Base-by-base conservation (phyloP, 768 basidiomycete genomes). In the Sporobolomyces pararoseus region DNA sequence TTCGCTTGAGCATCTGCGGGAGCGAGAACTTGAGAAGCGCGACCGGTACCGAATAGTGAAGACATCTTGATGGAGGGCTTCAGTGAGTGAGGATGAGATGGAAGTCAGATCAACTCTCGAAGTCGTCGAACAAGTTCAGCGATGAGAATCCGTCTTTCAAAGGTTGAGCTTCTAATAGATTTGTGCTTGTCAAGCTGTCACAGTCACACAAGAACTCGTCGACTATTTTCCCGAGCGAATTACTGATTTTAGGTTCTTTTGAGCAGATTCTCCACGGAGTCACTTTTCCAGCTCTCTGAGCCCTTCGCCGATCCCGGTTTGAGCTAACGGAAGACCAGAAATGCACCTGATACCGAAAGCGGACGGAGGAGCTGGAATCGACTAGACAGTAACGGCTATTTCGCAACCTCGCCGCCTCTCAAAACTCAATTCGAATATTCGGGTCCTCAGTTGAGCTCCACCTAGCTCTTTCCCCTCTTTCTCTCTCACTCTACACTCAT, bases 11-110 rank as follows among this genome's bases (percentile, higher is more conserved):
- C 57, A 35, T 68, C 66, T 10, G 32, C 16, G 58, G 49, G 29
- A 49, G 54, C n/a, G 57, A 23, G 19, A n/a, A 34, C 10, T n/a
- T 6, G 5, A 29, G 59, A 13, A 25, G 52, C 16, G 52, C 68
- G 63, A 35, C 44, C 55, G 31, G 37, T 47, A 31, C 68, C 68
- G 34, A 70, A 70, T 27, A 70, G 49, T 16, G 63, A 60, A 17
- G 63, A 51, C 68, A 63, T 70, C 50, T 29, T 59, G 32, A 1
- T 39, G 16, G 32, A 2, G 4, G 32, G 19, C 9, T 29, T 25
- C 2, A 27, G 2, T 39, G 17, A 34, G 7, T 21, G 35, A 16
- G 19, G 2, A 14, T 10, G 58, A 59, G 25, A 46, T 23, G 6
- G 27, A 29, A 39, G 46, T 7, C 39, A 17, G 17, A 42, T n/a